Conservation (phyloP, 306 rosid species). For the Malus sieversii region DNA sequence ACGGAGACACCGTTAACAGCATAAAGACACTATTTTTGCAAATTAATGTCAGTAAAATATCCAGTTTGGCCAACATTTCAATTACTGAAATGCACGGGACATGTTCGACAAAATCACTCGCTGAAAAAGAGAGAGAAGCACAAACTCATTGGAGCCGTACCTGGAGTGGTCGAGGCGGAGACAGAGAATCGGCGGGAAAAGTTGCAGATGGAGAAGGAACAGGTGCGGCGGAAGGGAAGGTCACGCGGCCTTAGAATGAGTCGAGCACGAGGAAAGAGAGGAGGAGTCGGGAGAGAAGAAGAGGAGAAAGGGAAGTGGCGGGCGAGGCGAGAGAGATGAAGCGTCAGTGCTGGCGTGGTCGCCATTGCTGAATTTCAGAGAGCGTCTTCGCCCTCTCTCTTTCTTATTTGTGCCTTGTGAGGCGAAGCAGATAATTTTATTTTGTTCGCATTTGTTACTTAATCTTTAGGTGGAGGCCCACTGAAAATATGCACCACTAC, state of each 20-base stretch:
- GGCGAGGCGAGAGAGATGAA: conserved; percentile 53
- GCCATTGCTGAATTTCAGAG: background rate
- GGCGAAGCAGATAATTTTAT: background rate
- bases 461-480: too few relatives aligned
- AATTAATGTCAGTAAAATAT: background rate
- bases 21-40: background rate
- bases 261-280: conserved; percentile 6
- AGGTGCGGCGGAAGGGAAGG: conserved; percentile 32
- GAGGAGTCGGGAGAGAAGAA: background rate
- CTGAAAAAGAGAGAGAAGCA: background rate
- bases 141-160: conserved; percentile 6
- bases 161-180: conserved; percentile 35
- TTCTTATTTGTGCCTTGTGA: background rate
- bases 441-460: too few relatives aligned
- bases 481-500: too few relatives aligned
- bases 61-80: background rate
- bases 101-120: background rate
- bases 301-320: conserved; percentile 31
- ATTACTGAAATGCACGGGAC: background rate
- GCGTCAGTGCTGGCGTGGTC: conserved; percentile 26
- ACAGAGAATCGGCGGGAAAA: conserved; percentile 42
- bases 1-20: background rate
- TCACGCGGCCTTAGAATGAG: conserved; percentile 17
- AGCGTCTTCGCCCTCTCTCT: background rate
- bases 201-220: conserved; percentile 18